phyloP scores from a whole-genome alignment of 176 grass and related monocot species.

The Aegilops umbellulata region DNA sequence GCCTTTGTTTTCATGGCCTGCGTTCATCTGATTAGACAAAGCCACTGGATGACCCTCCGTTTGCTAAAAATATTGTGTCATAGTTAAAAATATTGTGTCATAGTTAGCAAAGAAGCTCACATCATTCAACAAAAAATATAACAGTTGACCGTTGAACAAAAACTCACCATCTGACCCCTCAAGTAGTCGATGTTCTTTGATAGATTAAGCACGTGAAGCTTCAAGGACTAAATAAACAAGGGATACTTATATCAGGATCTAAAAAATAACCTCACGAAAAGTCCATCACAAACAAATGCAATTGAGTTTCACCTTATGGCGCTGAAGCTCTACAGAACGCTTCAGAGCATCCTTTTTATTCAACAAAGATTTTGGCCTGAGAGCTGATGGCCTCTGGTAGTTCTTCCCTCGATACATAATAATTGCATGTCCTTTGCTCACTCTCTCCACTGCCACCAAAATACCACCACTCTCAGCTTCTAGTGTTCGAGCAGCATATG shows the following conservation, averaged over 20 bases:
- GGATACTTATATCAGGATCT: constrained; percentile 19
- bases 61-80: background rate
- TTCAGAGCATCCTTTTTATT: constrained; percentile 82
- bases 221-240: constrained; percentile 65
- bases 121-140: constrained; percentile 12
- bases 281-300: constrained; percentile 1
- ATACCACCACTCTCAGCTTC: constrained; percentile 94
- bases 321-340: constrained; percentile 71
- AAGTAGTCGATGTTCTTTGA: constrained; percentile 74
- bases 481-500: constrained; percentile 60
- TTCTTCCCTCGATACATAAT: constrained; percentile 93
- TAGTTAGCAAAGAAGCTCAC: background rate
- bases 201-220: constrained; percentile 85
- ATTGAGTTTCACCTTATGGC: constrained; percentile 54
- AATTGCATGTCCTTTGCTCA: constrained; percentile 93
- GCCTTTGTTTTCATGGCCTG: background rate
- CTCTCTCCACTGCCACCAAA: constrained; percentile 78
- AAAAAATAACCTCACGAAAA: background rate
- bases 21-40: constrained; percentile 26
- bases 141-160: background rate
- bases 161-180: constrained; percentile 66
- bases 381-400: constrained; percentile 70
- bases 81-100: background rate
- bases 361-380: constrained; percentile 73
- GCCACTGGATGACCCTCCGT: constrained; percentile 13